A percentile compares a stretch with the other conserved stretches of the same genome.
phyloP scores from a whole-genome alignment of 495 filamentous ascomycete genomes.

The Tuber umbilicatum region DNA sequence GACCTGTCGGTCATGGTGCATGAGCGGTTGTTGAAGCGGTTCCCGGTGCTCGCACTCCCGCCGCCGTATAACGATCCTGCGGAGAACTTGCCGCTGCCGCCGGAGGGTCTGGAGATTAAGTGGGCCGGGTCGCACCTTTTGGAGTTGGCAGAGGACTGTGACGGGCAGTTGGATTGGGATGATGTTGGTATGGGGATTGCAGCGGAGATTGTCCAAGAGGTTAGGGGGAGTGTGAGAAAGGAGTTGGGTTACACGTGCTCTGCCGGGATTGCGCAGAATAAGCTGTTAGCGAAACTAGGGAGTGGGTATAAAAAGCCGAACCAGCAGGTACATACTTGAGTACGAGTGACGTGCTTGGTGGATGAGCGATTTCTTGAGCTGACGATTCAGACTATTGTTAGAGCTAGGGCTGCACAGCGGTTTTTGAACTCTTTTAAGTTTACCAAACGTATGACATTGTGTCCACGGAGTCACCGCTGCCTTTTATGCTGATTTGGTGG shows the following conservation, averaged over 20 bases:
- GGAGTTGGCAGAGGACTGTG: slow-evolving; percentile 57
- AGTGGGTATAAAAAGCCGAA: slow-evolving; percentile 88
- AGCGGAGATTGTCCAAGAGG: slow-evolving; percentile 75
- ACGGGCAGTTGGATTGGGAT: slow-evolving; percentile 58
- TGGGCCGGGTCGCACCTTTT: slow-evolving; percentile 58
- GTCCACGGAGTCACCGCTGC: not conserved
- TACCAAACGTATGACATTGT: slow-evolving; percentile 58
- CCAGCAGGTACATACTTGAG: slow-evolving; percentile 51
- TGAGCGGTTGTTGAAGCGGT: slow-evolving; percentile 65
- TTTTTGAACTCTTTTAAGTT: slow-evolving; percentile 86
- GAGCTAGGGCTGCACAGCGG: slow-evolving; percentile 69
- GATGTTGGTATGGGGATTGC: slow-evolving; percentile 81
- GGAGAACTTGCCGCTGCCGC: slow-evolving; percentile 65
- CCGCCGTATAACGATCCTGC: slow-evolving; percentile 64
- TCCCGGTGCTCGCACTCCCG: slow-evolving; percentile 61
- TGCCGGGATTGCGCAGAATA: slow-evolving; percentile 80
- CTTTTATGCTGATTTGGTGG: not conserved
- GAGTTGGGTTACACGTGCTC: slow-evolving; percentile 81
- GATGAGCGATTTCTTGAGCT: not conserved
- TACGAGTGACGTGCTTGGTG: not conserved
- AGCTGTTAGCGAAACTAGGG: slow-evolving; percentile 91
- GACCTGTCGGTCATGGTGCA: slow-evolving; percentile 82
- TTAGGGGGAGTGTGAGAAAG: slow-evolving; percentile 61
- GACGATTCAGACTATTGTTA: slow-evolving; percentile 58
- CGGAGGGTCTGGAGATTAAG: slow-evolving; percentile 61